These are phyloP conservation scores for Termitomyces bulborhizus DNA, from an alignment of 768 basidiomycete species.

Conservation along the genomic window DNA sequence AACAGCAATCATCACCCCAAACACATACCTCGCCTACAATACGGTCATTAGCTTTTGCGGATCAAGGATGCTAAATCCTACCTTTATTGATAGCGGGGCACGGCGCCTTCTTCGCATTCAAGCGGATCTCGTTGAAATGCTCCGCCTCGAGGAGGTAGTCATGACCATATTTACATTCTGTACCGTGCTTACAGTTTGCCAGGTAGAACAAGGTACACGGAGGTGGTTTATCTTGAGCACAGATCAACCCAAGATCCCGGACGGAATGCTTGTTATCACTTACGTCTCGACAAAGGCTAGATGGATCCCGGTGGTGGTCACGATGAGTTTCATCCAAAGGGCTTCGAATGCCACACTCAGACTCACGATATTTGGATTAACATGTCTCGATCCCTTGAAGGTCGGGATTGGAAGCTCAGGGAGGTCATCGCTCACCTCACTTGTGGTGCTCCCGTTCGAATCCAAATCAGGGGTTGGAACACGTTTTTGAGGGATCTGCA, in stretches of 20 bases:
- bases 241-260: conserved; percentile 13
- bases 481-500: conserved; percentile 26
- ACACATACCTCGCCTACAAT: conserved; percentile 45
- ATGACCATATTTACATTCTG: conserved; percentile 55
- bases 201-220: conserved; percentile 66
- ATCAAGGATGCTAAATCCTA: conserved; percentile 17
- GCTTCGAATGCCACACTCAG: conserved; percentile 5
- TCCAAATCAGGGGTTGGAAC: conserved; percentile 32
- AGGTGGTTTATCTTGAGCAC: conserved; percentile 47
- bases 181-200: conserved; percentile 52
- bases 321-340: background rate
- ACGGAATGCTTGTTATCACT: conserved; percentile 19
- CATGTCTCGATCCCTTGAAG: conserved; percentile 32
- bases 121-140: conserved; percentile 45
- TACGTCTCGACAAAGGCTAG: conserved; percentile 59
- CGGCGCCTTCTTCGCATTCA: conserved; percentile 56
- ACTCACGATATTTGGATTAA: conserved; percentile 49
- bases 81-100: conserved; percentile 58
- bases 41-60: conserved; percentile 2
- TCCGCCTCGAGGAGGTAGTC: conserved; percentile 53
- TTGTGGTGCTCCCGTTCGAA: conserved; percentile 36
- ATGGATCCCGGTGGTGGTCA: background rate
- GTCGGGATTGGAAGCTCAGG: conserved; percentile 23
- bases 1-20: conserved; percentile 57
- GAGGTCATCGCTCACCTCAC: conserved; percentile 37